Base-by-base conservation (phyloP, 306 rosid species). In the Dalbergia cultrata region DNA sequence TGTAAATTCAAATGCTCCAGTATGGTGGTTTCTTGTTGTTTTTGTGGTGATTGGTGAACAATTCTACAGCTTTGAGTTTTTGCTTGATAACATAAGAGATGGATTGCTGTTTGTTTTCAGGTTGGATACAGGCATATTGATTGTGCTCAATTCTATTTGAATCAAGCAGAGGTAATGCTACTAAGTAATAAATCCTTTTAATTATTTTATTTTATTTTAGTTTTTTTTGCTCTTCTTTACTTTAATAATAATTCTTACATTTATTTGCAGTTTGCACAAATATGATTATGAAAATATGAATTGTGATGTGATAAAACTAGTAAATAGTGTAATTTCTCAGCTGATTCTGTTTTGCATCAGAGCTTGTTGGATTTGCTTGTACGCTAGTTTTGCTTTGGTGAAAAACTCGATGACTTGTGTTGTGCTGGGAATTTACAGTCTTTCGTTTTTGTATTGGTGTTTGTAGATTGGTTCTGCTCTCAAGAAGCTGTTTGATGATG, bases 121-220 rank as follows among this genome's bases (percentile, higher is more conserved):
- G 72, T 70, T 56, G 91, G 97, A 47, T 92, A 88, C 74, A 76
- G 91, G 66, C 94, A 88, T 76, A 88, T 92, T 62, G 97, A 92
- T 64, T 92, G 92, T 73, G 94, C 94, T 68, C 76, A 82, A 80
- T 67, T 66, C 14, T 92, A 92, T 61, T 31, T 44, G 10, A 92
- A 92, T 56, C 91, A 92, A 70, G 81, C 87, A 63, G 91, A 90
- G 94, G 94, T 90, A 82, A 33, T 39, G 4, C n/a, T 47, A 35
- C 9, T 7, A 1, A 6, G 18, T 35, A 16, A 14, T 4, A 9
- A 9, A 26, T 35, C 7, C 13, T n/a, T 12, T 5, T 4, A 47
- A 47, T 67, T 21, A n/a, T 9, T 11, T 33, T 14, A 0, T 26
- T 26, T 26, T 26, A 26, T n/a, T n/a, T n/a, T n/a, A n/a, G n/a